Conservation (phyloP, 306 rosid genomes). For the Trifolium dubium region DNA sequence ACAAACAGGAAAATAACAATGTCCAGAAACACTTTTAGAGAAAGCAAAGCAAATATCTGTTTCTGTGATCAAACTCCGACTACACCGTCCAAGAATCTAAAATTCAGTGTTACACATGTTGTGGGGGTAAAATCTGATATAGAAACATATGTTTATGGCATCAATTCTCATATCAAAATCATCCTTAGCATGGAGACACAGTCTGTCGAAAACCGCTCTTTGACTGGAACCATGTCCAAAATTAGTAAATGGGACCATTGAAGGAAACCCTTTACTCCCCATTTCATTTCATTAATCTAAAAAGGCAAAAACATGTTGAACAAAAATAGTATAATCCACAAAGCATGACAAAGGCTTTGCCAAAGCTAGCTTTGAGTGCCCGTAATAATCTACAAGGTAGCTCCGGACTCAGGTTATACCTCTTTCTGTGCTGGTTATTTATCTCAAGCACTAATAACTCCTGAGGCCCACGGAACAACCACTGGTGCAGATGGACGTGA, state of each 20-base stretch:
- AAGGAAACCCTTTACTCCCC: slow-evolving; percentile 32
- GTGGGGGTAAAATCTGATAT: slow-evolving; percentile 17
- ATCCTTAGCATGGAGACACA: slow-evolving; percentile 36
- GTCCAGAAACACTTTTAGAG: not conserved
- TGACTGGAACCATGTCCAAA: slow-evolving; percentile 30
- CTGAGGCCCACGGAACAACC: slow-evolving; percentile 93
- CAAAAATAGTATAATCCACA: slow-evolving; percentile 42
- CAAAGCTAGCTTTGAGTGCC: slow-evolving; percentile 42
- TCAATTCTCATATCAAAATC: slow-evolving; percentile 18
- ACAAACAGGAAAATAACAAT: slow-evolving; percentile 26
- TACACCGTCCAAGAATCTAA: slow-evolving; percentile 32
- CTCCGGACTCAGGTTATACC: slow-evolving; percentile 1
- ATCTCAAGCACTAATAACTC: slow-evolving; percentile 54
- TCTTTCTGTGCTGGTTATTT: slow-evolving; percentile 27
- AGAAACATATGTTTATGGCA: not conserved
- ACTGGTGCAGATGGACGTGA: slow-evolving; percentile 75
- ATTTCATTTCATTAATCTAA: slow-evolving; percentile 34
- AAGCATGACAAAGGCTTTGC: slow-evolving; percentile 39
- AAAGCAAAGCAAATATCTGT: slow-evolving; percentile 5
- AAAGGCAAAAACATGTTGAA: slow-evolving; percentile 33
- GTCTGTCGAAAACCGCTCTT: slow-evolving; percentile 38
- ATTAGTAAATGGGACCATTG: not conserved
- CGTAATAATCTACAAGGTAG: slow-evolving; percentile 40
- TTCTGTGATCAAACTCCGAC: slow-evolving; percentile 18
- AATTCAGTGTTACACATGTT: slow-evolving; percentile 34